Base-by-base conservation (phyloP, 2,329 filamentous ascomycete genomes). In the Hypoxylon sp. region DNA sequence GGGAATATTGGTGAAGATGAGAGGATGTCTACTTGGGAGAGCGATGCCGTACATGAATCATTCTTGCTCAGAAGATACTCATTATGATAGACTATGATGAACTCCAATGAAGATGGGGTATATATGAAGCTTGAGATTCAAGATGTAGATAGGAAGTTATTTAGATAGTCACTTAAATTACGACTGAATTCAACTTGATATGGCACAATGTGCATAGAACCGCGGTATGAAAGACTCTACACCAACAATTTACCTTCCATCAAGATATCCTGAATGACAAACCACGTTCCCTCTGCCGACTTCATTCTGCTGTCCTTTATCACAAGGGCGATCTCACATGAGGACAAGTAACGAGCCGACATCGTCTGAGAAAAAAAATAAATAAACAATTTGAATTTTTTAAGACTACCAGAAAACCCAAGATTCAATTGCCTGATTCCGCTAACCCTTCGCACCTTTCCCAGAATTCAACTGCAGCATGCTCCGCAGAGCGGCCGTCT, bases 401-500 rank as follows among this genome's bases (percentile, higher is more conserved):
- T 51, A 20, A 37, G 30, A 49, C 54, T 61, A 55, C 40, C 46
- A 49, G 21, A 57, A 55, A 50, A 23, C 25, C 49, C 50, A 16
- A 55, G 9, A 57, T 37, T 60, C 27, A 34, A 25, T 25, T 30
- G 32, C 49, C 49, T 55, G 48, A 32, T 26, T 59, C 23, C 17
- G 38, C 56, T 62, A 51, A 59, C 61, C 55, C 45, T 59, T 59
- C 59, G 32, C 56, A 51, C 51, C 49, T 42, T 46, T 59, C 41
- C 51, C 57, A 66, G 61, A 64, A 47, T 61, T 69, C 65, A 63
- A 62, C 57, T 66, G 59, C 51, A 79, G 63, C 69, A 83, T 73
- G 55, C 77, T 78, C 61, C 79, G 76, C 49, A 89, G 70, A 7
- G 84, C 80, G 49, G 82, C 78, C 1, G 81, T 77, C 71, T 89